Conservation (phyloP, 2,329 filamentous ascomycete genomes). For the Cladosporium cucumerinum region DNA sequence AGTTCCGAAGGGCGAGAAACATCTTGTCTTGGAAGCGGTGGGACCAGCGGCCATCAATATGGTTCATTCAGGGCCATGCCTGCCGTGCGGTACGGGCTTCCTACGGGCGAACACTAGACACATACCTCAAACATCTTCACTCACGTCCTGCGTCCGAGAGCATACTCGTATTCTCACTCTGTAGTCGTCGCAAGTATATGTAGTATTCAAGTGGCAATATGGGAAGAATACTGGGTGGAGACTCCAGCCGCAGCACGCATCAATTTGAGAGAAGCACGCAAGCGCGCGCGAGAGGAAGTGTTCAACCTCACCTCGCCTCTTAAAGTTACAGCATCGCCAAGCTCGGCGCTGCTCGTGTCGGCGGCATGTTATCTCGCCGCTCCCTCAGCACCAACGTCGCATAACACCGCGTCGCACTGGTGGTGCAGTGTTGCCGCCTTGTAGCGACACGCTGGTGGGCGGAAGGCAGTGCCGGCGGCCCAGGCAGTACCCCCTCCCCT, state of each 20-base stretch:
- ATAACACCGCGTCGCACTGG: not conserved
- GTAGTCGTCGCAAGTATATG: not conserved
- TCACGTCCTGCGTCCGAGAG: not conserved
- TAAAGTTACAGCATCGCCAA: constrained; percentile 4
- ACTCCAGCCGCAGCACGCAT: constrained; percentile 1
- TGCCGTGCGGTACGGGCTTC: not conserved
- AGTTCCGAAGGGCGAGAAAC: not conserved
- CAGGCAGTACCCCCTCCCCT: not conserved
- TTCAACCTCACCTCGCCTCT: not conserved
- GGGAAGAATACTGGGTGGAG: not conserved
- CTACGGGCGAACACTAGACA: not conserved
- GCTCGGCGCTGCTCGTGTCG: not conserved
- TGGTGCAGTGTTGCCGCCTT: not conserved
- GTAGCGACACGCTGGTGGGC: not conserved
- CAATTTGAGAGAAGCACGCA: not conserved
- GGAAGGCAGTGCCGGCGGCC: not conserved
- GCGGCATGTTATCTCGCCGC: not conserved
- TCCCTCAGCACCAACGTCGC: not conserved
- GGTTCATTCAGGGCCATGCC: not conserved
- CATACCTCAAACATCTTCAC: constrained; percentile 14
- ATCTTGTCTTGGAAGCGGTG: not conserved
- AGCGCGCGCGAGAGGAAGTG: not conserved
- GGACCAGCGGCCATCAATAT: not conserved
- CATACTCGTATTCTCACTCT: not conserved
- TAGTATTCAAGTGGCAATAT: not conserved